Evolutionary conservation across 1,284 basidiomycete species (phyloP).

Genomic region (Fomitopsis schrenkii): DNA sequence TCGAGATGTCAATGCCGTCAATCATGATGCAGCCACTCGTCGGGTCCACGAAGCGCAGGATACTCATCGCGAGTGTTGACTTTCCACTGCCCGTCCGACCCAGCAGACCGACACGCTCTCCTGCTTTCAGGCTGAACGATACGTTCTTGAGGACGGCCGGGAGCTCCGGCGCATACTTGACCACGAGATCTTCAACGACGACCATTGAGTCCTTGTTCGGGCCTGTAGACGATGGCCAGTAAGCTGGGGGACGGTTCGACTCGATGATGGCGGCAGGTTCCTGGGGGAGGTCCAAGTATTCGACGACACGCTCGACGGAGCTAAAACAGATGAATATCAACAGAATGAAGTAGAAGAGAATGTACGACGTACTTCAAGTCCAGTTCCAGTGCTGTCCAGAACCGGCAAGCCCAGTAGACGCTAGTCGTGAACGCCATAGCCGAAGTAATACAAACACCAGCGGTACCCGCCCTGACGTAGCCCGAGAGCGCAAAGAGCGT

Average conservation of each 20-base stretch:
- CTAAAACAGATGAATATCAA: conserved; percentile 32
- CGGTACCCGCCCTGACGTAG: conserved; percentile 67
- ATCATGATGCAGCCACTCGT: conserved; percentile 74
- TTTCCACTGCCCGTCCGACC: conserved; percentile 81
- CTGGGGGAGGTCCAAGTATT: conserved; percentile 86
- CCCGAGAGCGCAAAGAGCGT: conserved; percentile 74
- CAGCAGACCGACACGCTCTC: conserved; percentile 69
- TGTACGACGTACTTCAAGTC: conserved; percentile 52
- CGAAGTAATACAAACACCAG: conserved; percentile 84
- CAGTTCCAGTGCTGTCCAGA: conserved; percentile 54
- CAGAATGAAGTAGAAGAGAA: background rate
- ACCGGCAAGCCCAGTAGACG: conserved; percentile 72
- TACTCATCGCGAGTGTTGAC: conserved; percentile 80
- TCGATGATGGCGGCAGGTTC: conserved; percentile 76
- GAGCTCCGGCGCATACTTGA: conserved; percentile 84
- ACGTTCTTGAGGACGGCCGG: conserved; percentile 78
- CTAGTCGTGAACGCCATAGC: conserved; percentile 57
- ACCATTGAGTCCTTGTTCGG: conserved; percentile 37
- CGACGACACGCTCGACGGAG: conserved; percentile 83
- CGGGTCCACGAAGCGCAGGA: conserved; percentile 89
- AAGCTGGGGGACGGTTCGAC: conserved; percentile 68
- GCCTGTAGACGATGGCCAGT: conserved; percentile 75
- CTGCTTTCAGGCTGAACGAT: conserved; percentile 60
- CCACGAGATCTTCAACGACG: conserved; percentile 62
- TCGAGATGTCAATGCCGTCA: conserved; percentile 87